Evolutionary conservation across 1,284 basidiomycete species (phyloP), one percentile per base, ranked within the genome.

Genomic region (Tylopilus sp.): DNA sequence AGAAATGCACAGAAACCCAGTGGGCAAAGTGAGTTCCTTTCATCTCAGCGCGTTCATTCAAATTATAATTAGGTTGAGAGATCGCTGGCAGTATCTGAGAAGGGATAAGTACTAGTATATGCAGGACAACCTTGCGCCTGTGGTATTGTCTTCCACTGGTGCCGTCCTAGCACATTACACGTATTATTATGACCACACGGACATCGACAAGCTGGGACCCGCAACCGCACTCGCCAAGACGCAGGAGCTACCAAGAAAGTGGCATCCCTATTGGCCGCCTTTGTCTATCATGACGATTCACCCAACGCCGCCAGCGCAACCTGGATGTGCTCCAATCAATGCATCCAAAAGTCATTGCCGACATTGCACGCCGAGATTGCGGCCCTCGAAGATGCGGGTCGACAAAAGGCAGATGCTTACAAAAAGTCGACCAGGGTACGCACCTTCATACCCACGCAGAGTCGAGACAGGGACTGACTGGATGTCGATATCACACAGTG

Each of bases 191-290:
- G 44, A 56, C 69, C 57, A 24, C 62, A 47, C 47, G 57, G 49
- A 61, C 38, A 41, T 74, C 36, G 75, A 78, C 57, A 63, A 59
- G 9, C 66, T 77, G 32, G 77, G 79, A n/a, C 65, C 80, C 5
- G 60, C 67, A 22, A 70, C 69, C 12, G 85, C 86, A 22, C 73
- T 86, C 33, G 73, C 73, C 9, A 80, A 87, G 64, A 0, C 73
- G 70, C 39, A 80, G 81, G 65, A 81, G 85, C 65, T 81, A 78
- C 56, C 66, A 67, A 1, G 83, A 88, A 64, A 87, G 87, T 2
- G 89, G 89, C 0, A 81, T 90, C 41, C 89, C 89, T 6, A 90
- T 91, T 68, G 88, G 89, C 84, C 18, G 82, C 81, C 7, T 76
- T 89, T 44, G 68, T 87, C 58, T 74, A 77, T 55, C 76, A 79